These are phyloP conservation scores for Collariella sp. DNA, from an alignment of 495 filamentous ascomycete genomes.

Conservation along the genomic window DNA sequence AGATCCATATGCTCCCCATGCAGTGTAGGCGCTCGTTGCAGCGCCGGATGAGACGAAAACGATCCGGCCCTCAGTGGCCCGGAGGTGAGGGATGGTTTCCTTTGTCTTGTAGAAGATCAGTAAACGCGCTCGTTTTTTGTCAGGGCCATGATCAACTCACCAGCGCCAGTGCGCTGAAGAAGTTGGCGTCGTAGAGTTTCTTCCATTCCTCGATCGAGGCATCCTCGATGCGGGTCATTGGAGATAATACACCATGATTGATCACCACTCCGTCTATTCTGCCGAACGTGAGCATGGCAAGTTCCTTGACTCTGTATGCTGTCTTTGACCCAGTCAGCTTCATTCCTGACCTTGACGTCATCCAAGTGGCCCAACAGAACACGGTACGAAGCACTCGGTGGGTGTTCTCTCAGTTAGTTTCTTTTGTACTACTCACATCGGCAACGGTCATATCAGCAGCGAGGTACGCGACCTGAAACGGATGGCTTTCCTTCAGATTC, in stretches of 20 bases:
- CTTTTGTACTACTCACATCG: constrained; percentile 34
- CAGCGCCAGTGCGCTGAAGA: constrained; percentile 70
- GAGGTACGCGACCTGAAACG: constrained; percentile 59
- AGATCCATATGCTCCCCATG: constrained; percentile 74
- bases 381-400: no score
- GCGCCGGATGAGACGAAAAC: constrained; percentile 74
- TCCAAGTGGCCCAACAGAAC: no score
- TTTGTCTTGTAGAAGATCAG: constrained; percentile 47
- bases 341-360: no score
- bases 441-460: constrained; percentile 66
- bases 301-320: constrained; percentile 51
- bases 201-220: constrained; percentile 63
- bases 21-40: constrained; percentile 53
- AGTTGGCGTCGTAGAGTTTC: constrained; percentile 68
- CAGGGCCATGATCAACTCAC: constrained; percentile 39
- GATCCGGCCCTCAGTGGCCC: constrained; percentile 58
- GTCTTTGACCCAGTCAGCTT: constrained; percentile 29
- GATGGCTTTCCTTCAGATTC: constrained; percentile 54
- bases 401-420: no score
- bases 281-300: constrained; percentile 57
- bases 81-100: constrained; percentile 63
- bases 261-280: constrained; percentile 72
- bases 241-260: constrained; percentile 77
- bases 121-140: not conserved
- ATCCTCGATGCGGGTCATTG: constrained; percentile 64